Evolutionary conservation across 768 basidiomycete species (phyloP), one percentile per base, ranked within the genome.

Genomic region (Termitomyces eurrhizus): DNA sequence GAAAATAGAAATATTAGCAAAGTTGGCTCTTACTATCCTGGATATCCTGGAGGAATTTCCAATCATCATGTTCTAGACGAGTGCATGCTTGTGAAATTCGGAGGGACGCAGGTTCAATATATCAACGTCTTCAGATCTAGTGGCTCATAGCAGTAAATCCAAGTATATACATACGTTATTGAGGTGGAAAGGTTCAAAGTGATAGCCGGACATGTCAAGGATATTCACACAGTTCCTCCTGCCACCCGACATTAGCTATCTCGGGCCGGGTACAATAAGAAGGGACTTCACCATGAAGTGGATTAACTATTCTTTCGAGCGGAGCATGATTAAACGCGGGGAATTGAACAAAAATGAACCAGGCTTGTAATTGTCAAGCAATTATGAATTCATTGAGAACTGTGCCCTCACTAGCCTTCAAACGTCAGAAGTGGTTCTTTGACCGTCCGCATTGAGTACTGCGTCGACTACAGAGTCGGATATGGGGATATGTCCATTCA

Each of bases 141-240:
- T 18, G 3, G 3, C 11, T n/a, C 2, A 13, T 3, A n/a, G 12
- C 13, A 55, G 18, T 18, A 7, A 14, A 21, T 21, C 8, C 4
- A 13, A 54, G 26, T 0, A 67, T 74, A 12, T 62, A 89, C 89
- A 12, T 62, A 89, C 89, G 66, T 86, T 80, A 9, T 64, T 61
- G 9, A 70, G 61, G 50, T 78, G 73, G 67, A 90, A 90, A 0
- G 81, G 75, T 63, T 80, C 69, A 62, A 90, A 89, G 63, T 90
- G 89, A 68, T 89, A 70, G 0, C 89, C 89, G 0, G 87, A 83
- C 4, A 90, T 82, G 62, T 85, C 81, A 44, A 83, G 67, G 2
- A 80, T 73, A 42, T 77, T 74, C 1, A 88, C 59, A 6, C 67
- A 33, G 9, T 52, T 60, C 5, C 74, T 75, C 0, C 56, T 82